Evolutionary conservation across 495 filamentous ascomycete genomes (phyloP), one percentile per base, ranked within the genome.

Genomic region (Pseudotulostoma volvatum): DNA sequence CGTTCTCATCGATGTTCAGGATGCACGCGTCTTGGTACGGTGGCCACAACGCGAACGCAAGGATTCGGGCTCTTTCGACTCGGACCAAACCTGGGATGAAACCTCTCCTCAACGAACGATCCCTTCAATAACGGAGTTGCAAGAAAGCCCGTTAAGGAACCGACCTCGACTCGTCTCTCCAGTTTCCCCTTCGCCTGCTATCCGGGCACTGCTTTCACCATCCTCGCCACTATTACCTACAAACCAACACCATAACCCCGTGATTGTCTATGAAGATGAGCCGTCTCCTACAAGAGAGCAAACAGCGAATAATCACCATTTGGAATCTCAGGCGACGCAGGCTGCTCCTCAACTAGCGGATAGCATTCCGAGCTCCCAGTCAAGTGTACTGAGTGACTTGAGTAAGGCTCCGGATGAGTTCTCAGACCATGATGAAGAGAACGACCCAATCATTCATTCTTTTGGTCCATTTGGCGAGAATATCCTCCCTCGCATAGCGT

Each of bases 1-100:
- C 51, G 87, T 97, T 51, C 92, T 97, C 79, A 63, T 96, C 40
- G 86, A 96, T 62, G 85, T 95, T 20, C 84, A 92, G 40, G 86
- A 95, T 48, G 78, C 88, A 36, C 76, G 90, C 33, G 86, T 95
- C 4, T 60, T 93, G 54, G 59, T 97, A 36, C 72, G 73, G 54
- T 97, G 90, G 90, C 90, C 90, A 18, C 70, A 61, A 40, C 64
- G 55, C 34, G 71, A 76, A 39, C 59, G 65, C 33, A 77, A 74
- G 49, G 66, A 70, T 33, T 68, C 74, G 45, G 68, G 65, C 25
- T 64, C 77, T n/a, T 67, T 72, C 13, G 64, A 74, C 36, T 67
- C 76, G 16, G 79, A 83, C 44, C 76, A 72, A 1, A 70, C 73
- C 2, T 84, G 79, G 74, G 79, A 83, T 39, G 78, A 64, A 45